phyloP scores from a whole-genome alignment of 1,139 yeast species.

The Pichiaceae sp. region DNA sequence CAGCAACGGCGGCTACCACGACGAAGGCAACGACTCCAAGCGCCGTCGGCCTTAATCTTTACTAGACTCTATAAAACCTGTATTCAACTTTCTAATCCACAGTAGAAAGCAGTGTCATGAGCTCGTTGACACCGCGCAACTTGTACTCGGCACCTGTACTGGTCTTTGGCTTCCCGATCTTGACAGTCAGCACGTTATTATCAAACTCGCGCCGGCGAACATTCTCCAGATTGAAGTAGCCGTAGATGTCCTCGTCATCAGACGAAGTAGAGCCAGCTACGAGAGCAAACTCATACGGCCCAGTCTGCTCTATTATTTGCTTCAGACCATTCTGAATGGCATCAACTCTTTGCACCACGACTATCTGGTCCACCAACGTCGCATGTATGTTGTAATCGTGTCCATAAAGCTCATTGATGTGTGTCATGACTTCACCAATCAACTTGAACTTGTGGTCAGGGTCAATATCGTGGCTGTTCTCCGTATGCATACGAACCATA shows the following conservation, averaged over 20 bases:
- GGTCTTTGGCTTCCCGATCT: constrained; percentile 45
- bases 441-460: constrained; percentile 56
- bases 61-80: background rate
- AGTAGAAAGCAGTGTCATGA: constrained; percentile 32
- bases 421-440: constrained; percentile 81
- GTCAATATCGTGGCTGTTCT: constrained; percentile 50
- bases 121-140: constrained; percentile 71
- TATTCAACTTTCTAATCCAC: background rate
- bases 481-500: constrained; percentile 67
- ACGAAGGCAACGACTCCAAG: background rate
- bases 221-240: constrained; percentile 37
- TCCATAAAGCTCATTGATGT: constrained; percentile 69
- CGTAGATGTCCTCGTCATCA: constrained; percentile 63
- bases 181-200: constrained; percentile 50
- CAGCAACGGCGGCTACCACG: no score
- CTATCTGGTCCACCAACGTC: constrained; percentile 56
- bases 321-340: constrained; percentile 45
- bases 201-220: constrained; percentile 8
- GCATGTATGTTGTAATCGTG: constrained; percentile 64
- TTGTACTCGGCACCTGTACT: constrained; percentile 47
- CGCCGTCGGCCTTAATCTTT: background rate
- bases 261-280: constrained; percentile 66
- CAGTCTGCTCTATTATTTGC: constrained; percentile 26
- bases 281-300: constrained; percentile 29
- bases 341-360: constrained; percentile 57